These are phyloP conservation scores for Kandelia obovata DNA, from an alignment of 345 rosid genomes.

Conservation along the genomic window DNA sequence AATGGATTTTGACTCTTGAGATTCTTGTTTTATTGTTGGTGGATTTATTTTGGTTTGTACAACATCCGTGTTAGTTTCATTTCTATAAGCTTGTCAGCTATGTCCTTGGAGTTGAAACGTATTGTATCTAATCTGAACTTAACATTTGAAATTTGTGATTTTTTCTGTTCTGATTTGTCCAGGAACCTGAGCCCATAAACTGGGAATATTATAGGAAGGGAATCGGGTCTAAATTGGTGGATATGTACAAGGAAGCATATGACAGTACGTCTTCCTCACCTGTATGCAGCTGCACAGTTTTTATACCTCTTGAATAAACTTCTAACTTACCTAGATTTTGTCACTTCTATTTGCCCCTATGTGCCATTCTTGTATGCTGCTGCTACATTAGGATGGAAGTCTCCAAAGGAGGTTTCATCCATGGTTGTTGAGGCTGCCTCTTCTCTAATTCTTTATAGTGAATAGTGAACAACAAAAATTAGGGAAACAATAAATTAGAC, in stretches of 20 bases:
- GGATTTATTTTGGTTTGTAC: not conserved
- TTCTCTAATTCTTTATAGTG: too few species aligned
- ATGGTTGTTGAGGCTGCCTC: too few species aligned
- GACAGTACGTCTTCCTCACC: conserved; percentile 53
- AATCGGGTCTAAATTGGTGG: conserved; percentile 87
- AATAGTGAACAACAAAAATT: too few species aligned
- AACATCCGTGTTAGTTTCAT: not conserved
- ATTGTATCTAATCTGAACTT: not conserved
- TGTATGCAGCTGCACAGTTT: not conserved
- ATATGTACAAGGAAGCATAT: conserved; percentile 89
- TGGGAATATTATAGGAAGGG: conserved; percentile 93
- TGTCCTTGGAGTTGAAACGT: not conserved
- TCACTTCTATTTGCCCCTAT: not conserved
- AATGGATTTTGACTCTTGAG: not conserved
- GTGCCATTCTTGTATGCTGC: too few species aligned
- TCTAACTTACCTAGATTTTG: not conserved
- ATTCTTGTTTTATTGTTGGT: not conserved
- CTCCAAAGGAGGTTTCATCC: too few species aligned
- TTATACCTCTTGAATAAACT: not conserved
- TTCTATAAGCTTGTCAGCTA: not conserved
- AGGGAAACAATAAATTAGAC: too few species aligned
- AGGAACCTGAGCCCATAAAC: conserved; percentile 96
- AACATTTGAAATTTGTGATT: not conserved
- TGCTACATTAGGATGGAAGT: too few species aligned
- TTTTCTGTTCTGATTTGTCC: conserved; percentile 1